phyloP scores from a whole-genome alignment of 2,329 filamentous ascomycete genomes.

The Chaetomium sp. region DNA sequence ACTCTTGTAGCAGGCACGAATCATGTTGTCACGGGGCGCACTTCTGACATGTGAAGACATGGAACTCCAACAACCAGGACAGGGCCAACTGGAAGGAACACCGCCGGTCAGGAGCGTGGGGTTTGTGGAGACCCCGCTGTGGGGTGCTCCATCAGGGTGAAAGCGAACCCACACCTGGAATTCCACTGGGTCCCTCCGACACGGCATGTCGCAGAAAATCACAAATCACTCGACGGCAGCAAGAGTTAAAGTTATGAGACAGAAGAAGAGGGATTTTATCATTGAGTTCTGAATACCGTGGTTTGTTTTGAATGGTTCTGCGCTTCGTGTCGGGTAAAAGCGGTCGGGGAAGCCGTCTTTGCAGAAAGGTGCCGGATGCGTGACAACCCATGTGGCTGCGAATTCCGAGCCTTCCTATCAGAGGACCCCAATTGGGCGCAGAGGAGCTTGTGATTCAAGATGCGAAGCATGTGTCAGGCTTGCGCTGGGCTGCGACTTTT shows the following conservation, averaged over 20 bases:
- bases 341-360: background rate
- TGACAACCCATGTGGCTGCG: conserved; percentile 14
- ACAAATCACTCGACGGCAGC: background rate
- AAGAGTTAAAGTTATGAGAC: background rate
- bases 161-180: background rate
- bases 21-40: conserved; percentile 32
- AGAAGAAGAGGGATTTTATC: background rate
- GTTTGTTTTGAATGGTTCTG: background rate
- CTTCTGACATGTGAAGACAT: conserved; percentile 29
- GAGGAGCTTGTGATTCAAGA: background rate
- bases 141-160: background rate
- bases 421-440: background rate
- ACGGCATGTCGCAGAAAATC: too few relatives aligned
- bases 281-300: background rate
- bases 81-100: background rate
- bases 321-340: conserved; percentile 9
- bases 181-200: background rate
- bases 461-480: background rate
- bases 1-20: conserved; percentile 25
- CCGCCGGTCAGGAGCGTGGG: conserved; percentile 15
- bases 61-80: background rate
- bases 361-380: conserved; percentile 8
- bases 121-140: conserved; percentile 13
- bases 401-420: background rate
- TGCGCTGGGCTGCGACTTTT: background rate